Conservation (phyloP, 495 filamentous ascomycete species). For the Corynascus novoguineensis region DNA sequence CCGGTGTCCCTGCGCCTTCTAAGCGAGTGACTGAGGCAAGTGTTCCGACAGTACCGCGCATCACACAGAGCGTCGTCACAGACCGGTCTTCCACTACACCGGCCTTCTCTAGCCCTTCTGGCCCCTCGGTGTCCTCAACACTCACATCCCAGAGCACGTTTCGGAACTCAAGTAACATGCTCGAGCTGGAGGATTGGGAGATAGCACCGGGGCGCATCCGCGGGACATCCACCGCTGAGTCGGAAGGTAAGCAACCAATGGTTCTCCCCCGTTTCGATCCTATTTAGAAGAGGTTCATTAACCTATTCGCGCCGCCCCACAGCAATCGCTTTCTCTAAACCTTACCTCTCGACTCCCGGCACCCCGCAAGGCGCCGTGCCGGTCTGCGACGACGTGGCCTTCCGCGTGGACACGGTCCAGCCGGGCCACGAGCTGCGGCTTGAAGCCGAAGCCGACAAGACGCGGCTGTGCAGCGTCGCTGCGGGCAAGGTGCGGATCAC, state of each 20-base stretch:
- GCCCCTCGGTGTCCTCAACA: neutral
- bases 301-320: neutral
- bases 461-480: conserved; percentile 32
- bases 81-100: neutral
- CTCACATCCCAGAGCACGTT: conserved; percentile 16
- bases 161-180: conserved; percentile 8
- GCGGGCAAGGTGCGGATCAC: conserved; percentile 34
- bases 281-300: too few species aligned
- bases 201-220: conserved; percentile 22
- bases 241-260: conserved; percentile 23
- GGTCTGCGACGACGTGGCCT: conserved; percentile 29
- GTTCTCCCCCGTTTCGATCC: neutral
- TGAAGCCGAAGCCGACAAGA: conserved; percentile 16
- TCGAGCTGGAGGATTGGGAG: conserved; percentile 37
- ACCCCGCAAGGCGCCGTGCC: conserved; percentile 12
- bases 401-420: conserved; percentile 32
- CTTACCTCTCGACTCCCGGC: conserved; percentile 29
- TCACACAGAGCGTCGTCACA: neutral
- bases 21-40: neutral
- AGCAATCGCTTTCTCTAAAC: conserved; percentile 39
- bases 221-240: conserved; percentile 2
- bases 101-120: neutral
- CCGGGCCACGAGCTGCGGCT: conserved; percentile 24
- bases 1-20: neutral
- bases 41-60: neutral